phyloP scores from a whole-genome alignment of 2,329 filamentous ascomycete genomes.

The Fusarium continuum region DNA sequence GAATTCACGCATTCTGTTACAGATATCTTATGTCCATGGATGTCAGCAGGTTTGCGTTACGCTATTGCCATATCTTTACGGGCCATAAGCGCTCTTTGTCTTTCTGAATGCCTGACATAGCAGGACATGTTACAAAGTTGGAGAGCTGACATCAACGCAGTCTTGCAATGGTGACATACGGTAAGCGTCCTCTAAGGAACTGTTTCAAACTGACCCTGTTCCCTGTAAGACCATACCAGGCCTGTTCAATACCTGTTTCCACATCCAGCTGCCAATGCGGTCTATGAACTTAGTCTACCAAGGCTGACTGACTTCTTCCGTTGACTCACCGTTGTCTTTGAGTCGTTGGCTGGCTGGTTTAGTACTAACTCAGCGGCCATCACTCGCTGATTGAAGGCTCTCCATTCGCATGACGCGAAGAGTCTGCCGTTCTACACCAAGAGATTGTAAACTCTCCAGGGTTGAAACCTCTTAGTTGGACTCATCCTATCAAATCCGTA shows the following conservation, averaged over 20 bases:
- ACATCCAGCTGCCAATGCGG: neutral
- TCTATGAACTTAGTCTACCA: too few species aligned
- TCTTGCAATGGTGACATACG: too few species aligned
- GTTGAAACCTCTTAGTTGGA: neutral
- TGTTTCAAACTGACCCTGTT: neutral
- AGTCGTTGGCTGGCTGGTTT: too few species aligned
- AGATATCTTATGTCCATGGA: neutral
- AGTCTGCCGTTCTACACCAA: too few species aligned
- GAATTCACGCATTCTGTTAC: slow-evolving; percentile 39
- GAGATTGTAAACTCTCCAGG: too few species aligned
- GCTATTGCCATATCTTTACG: neutral
- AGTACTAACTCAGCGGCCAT: too few species aligned
- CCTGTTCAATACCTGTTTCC: too few species aligned
- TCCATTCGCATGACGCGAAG: too few species aligned
- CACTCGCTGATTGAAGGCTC: too few species aligned
- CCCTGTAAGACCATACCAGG: neutral
- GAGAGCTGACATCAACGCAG: neutral
- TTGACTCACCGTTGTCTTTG: too few species aligned
- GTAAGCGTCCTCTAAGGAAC: neutral
- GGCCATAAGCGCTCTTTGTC: neutral
- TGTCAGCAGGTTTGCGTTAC: neutral
- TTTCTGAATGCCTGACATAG: neutral
- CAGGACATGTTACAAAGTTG: too few species aligned
- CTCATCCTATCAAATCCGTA: neutral
- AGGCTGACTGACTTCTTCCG: too few species aligned